Evolutionary conservation across 192 early-diverging fungal genomes (phyloP).

Genomic region (Podila clonocystis): DNA sequence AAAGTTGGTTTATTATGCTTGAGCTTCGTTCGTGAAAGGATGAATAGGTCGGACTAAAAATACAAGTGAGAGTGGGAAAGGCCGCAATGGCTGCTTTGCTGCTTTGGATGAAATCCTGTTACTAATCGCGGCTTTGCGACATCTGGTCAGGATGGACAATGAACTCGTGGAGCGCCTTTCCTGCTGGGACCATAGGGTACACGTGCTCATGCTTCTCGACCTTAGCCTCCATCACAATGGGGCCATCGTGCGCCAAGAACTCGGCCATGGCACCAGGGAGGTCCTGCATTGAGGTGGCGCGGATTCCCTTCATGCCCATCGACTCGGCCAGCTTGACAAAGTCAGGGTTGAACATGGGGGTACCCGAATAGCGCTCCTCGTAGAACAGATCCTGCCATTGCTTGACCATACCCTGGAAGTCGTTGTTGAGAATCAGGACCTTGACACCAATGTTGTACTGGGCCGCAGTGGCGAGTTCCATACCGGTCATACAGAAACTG

Average conservation of each 20-base stretch:
- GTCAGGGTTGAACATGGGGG: constrained; percentile 96
- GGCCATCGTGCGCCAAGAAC: constrained; percentile 87
- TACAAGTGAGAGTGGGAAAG: not conserved
- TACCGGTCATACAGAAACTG: constrained; percentile 98
- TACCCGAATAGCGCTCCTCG: constrained; percentile 94
- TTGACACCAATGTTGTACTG: constrained; percentile 98
- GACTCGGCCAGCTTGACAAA: constrained; percentile 98
- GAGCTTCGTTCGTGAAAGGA: not conserved
- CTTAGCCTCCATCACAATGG: constrained; percentile 91
- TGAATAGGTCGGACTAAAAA: not conserved
- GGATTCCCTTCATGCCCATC: constrained; percentile 91
- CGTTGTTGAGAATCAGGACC: constrained; percentile 96
- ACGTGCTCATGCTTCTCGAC: constrained; percentile 95
- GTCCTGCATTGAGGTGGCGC: constrained; percentile 85
- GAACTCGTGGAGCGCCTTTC: constrained; percentile 93
- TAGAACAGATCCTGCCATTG: constrained; percentile 98
- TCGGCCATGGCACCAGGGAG: constrained; percentile 87
- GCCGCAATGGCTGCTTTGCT: too few relatives aligned
- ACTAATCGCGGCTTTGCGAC: constrained; percentile 15
- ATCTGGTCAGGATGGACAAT: constrained; percentile 63
- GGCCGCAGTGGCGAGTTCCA: constrained; percentile 98
- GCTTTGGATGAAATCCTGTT: not conserved
- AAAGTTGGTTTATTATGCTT: too few relatives aligned
- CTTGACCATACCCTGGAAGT: constrained; percentile 99
- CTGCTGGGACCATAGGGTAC: constrained; percentile 97